Evolutionary conservation across 1,284 basidiomycete genomes (phyloP).

Genomic region (Kwoniella shivajii): DNA sequence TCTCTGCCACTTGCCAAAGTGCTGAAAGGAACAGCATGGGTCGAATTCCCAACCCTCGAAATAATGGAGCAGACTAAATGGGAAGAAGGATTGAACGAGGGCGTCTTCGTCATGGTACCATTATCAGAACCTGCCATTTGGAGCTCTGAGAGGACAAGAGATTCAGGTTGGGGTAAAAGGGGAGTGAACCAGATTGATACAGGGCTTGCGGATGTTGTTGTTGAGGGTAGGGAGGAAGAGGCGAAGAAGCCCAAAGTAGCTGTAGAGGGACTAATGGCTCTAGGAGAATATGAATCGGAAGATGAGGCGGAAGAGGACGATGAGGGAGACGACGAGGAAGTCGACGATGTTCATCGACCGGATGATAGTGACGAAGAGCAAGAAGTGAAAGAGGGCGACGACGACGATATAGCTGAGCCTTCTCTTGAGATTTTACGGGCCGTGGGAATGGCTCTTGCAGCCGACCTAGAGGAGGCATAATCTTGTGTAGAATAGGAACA

Average conservation of each 20-base stretch:
- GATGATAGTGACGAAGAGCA: constrained; percentile 12
- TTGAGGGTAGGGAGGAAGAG: constrained; percentile 57
- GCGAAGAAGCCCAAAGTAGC: constrained; percentile 12
- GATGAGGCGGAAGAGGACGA: constrained; percentile 36
- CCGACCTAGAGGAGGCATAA: constrained; percentile 21
- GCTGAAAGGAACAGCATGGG: constrained; percentile 66
- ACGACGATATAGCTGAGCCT: constrained; percentile 9
- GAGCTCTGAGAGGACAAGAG: constrained; percentile 58
- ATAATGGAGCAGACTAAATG: constrained; percentile 67
- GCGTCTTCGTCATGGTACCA: constrained; percentile 48
- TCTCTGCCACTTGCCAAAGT: constrained; percentile 57
- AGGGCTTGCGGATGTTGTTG: constrained; percentile 6
- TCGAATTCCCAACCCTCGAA: constrained; percentile 79
- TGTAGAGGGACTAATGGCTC: constrained; percentile 48
- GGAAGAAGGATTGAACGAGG: constrained; percentile 56
- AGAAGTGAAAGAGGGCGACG: constrained; percentile 7
- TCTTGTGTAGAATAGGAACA: constrained; percentile 2
- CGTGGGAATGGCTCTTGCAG: constrained; percentile 20
- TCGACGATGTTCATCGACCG: constrained; percentile 1
- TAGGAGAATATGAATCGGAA: constrained; percentile 31
- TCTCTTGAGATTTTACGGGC: constrained; percentile 16
- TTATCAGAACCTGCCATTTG: constrained; percentile 38
- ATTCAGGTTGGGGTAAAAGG: constrained; percentile 53
- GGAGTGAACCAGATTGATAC: constrained; percentile 8
- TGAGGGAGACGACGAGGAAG: constrained; percentile 16